Percentiles rank a stretch among this genome's conserved stretches.
Evolutionary conservation across 257 asterid species (phyloP).

Genomic region (Gentiana macrophylla): DNA sequence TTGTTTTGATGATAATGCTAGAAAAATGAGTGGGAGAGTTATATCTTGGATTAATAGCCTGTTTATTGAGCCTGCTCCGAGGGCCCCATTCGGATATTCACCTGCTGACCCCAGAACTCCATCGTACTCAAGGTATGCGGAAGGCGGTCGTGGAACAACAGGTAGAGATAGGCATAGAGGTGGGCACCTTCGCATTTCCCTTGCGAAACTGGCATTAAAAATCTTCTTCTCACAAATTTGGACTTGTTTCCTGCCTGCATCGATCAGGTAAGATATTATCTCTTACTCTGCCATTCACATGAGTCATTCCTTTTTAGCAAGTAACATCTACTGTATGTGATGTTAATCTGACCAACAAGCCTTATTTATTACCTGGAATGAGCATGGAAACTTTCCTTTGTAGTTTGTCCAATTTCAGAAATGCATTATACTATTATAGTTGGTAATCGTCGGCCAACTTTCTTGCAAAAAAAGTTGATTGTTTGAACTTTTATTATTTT

Average conservation of each 20-base stretch:
- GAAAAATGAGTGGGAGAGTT: conserved; percentile 99
- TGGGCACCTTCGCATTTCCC: conserved; percentile 81
- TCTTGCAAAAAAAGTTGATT: neutral
- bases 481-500: neutral
- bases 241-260: conserved; percentile 98
- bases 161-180: conserved; percentile 97
- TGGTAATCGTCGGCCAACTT: neutral
- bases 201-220: conserved; percentile 88
- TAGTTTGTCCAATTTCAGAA: neutral
- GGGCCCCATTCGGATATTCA: conserved; percentile 96
- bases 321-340: too few species aligned
- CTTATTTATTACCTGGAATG: too few species aligned
- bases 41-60: conserved; percentile 98
- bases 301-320: neutral
- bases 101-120: conserved; percentile 99
- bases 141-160: conserved; percentile 71
- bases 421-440: neutral
- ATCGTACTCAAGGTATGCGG: conserved; percentile 67
- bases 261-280: conserved; percentile 63
- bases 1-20: conserved; percentile 97
- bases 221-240: conserved; percentile 93
- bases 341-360: too few species aligned
- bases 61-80: conserved; percentile 92
- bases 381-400: too few species aligned
- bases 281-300: neutral